Evolutionary conservation across 2,329 filamentous ascomycete species (phyloP).

Genomic region (Chalara sp.): DNA sequence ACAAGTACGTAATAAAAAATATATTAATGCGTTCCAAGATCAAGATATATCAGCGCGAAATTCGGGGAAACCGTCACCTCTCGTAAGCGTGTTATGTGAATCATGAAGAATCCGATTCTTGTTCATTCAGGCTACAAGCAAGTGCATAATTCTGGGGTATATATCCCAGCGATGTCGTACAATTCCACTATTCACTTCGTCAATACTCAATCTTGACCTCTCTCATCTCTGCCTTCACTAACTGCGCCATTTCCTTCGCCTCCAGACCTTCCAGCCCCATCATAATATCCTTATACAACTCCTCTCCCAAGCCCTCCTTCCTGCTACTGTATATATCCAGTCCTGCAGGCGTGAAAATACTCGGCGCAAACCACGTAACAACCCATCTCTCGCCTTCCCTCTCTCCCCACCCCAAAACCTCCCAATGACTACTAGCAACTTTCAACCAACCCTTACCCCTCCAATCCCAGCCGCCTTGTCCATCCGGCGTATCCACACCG

Average conservation of each 20-base stretch:
- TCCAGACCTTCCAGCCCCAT: slow-evolving; percentile 44
- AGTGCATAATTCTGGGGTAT: too few species aligned
- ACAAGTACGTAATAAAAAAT: background rate
- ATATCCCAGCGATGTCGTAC: too few species aligned
- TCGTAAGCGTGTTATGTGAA: too few species aligned
- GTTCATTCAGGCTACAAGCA: too few species aligned
- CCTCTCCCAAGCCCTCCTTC: slow-evolving; percentile 50
- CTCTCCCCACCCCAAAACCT: slow-evolving; percentile 68
- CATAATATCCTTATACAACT: slow-evolving; percentile 50
- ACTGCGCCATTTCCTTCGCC: slow-evolving; percentile 42
- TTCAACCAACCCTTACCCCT: slow-evolving; percentile 68
- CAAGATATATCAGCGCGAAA: background rate
- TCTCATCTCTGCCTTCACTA: slow-evolving; percentile 45
- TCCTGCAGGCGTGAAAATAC: slow-evolving; percentile 75
- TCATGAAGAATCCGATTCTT: too few species aligned
- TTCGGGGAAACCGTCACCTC: too few species aligned
- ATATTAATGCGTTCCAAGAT: background rate
- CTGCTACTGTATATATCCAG: slow-evolving; percentile 70
- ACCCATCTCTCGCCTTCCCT: slow-evolving; percentile 51
- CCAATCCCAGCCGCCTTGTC: slow-evolving; percentile 59
- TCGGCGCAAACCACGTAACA: slow-evolving; percentile 80
- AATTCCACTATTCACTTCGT: background rate
- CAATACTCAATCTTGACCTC: slow-evolving; percentile 30
- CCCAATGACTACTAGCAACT: slow-evolving; percentile 72
- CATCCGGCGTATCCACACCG: slow-evolving; percentile 53